These are phyloP conservation scores for Pestalotiopsis sp. DNA, from an alignment of 2,329 filamentous ascomycete species.

Conservation along the genomic window DNA sequence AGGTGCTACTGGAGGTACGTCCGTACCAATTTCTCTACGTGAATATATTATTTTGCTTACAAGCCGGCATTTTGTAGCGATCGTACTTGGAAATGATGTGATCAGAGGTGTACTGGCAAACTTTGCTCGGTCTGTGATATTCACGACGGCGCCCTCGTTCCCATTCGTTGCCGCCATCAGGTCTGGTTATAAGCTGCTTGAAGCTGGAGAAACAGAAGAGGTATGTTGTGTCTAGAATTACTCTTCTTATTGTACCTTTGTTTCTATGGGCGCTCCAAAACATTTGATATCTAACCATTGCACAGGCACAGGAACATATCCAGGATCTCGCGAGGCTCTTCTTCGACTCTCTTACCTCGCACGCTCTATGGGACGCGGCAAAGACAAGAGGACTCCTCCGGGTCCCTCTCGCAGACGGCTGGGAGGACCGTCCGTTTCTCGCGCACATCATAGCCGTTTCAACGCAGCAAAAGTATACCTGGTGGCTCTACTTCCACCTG, in stretches of 20 bases:
- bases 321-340: slow-evolving; percentile 31
- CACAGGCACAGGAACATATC: slow-evolving; percentile 19
- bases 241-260: not conserved
- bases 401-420: slow-evolving; percentile 30
- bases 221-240: slow-evolving; percentile 1
- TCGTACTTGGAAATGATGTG: slow-evolving; percentile 21
- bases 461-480: slow-evolving; percentile 26
- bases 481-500: slow-evolving; percentile 28
- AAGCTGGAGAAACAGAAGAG: slow-evolving; percentile 36
- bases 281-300: slow-evolving; percentile 2
- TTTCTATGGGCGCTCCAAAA: not conserved
- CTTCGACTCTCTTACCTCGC: slow-evolving; percentile 23
- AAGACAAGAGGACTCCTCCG: slow-evolving; percentile 27
- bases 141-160: slow-evolving; percentile 42
- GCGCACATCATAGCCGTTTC: slow-evolving; percentile 33
- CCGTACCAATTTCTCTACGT: not conserved
- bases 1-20: slow-evolving; percentile 35
- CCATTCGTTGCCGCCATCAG: slow-evolving; percentile 42
- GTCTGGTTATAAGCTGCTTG: slow-evolving; percentile 30
- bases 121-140: slow-evolving; percentile 39
- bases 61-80: slow-evolving; percentile 17
- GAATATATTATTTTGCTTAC: slow-evolving; percentile 12
- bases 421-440: slow-evolving; percentile 22
- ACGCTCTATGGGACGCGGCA: slow-evolving; percentile 26
- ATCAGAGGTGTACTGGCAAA: slow-evolving; percentile 18